These are phyloP conservation scores for Trypanosoma theileri DNA, from an alignment of 208 protist genomes.

Conservation along the genomic window DNA sequence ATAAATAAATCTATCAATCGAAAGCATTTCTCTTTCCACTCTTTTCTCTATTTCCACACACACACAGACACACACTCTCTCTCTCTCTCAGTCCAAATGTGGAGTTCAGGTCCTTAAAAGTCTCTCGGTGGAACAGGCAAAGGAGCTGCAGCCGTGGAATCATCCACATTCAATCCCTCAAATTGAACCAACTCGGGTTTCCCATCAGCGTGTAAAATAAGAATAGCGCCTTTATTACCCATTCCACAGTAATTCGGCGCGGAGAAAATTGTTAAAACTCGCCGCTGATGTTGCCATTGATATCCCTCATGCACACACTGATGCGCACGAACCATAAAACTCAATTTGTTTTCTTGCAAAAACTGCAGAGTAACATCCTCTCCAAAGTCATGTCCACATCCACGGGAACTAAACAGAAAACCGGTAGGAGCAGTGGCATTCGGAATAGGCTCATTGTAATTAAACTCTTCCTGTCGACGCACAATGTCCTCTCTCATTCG, in stretches of 20 bases:
- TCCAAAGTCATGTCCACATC: constrained; percentile 98
- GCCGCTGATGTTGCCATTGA: constrained; percentile 98
- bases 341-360: constrained; percentile 95
- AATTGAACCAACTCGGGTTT: constrained; percentile 69
- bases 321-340: constrained; percentile 98
- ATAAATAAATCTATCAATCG: background rate
- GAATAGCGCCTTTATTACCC: constrained; percentile 98
- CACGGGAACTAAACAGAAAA: constrained; percentile 97
- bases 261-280: constrained; percentile 99
- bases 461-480: constrained; percentile 1
- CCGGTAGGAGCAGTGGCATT: constrained; percentile 59
- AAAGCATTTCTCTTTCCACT: constrained; percentile 9
- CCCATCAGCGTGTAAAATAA: constrained; percentile 57
- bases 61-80: constrained; percentile 16
- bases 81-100: too few relatives aligned
- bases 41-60: constrained; percentile 22
- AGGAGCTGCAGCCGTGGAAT: constrained; percentile 13
- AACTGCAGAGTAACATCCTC: constrained; percentile 97
- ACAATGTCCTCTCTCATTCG: background rate
- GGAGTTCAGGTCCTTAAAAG: constrained; percentile 2
- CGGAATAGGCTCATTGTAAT: constrained; percentile 20
- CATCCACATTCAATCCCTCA: constrained; percentile 28
- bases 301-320: constrained; percentile 98
- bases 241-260: constrained; percentile 99
- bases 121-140: constrained; percentile 37